A percentile compares a stretch with the other conserved stretches of the same genome.
Conservation (phyloP, 2,329 filamentous ascomycete species). For the Beauveria scarabaeidicola region DNA sequence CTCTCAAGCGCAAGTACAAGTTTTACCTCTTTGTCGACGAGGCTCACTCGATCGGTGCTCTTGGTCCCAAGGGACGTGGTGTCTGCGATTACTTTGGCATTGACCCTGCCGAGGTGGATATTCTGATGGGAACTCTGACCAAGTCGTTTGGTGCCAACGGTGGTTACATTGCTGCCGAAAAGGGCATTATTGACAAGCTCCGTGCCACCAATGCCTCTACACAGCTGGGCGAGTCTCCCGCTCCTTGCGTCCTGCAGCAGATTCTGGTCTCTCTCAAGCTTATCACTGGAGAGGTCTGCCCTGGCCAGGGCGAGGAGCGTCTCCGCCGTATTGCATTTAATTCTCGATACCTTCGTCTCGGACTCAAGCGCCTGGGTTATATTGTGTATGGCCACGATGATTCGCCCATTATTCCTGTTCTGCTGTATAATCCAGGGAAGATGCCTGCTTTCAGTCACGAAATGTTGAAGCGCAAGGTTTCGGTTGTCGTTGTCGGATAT, state of each 20-base stretch:
- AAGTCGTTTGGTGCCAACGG: slow-evolving; percentile 98
- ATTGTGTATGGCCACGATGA: slow-evolving; percentile 98
- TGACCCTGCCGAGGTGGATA: slow-evolving; percentile 78
- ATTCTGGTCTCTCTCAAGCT: slow-evolving; percentile 80
- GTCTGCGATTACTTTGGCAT: slow-evolving; percentile 97
- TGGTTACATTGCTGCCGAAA: slow-evolving; percentile 86
- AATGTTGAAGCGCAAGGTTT: slow-evolving; percentile 96
- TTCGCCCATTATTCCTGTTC: slow-evolving; percentile 88
- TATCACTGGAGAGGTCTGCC: slow-evolving; percentile 78
- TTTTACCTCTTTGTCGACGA: slow-evolving; percentile 94
- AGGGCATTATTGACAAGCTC: slow-evolving; percentile 87
- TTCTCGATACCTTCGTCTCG: slow-evolving; percentile 93
- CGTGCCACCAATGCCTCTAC: slow-evolving; percentile 78
- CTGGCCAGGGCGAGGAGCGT: slow-evolving; percentile 90
- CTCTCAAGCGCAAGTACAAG: slow-evolving; percentile 91
- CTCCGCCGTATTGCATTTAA: slow-evolving; percentile 96
- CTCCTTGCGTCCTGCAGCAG: slow-evolving; percentile 82
- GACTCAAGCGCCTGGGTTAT: slow-evolving; percentile 90
- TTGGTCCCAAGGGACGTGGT: slow-evolving; percentile 80
- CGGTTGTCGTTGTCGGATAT: slow-evolving; percentile 94
- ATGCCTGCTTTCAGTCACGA: slow-evolving; percentile 98
- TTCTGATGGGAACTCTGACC: slow-evolving; percentile 96
- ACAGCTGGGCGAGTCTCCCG: slow-evolving; percentile 77
- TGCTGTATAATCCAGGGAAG: slow-evolving; percentile 97
- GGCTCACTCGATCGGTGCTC: slow-evolving; percentile 88